Evolutionary conservation across 139 green algal genomes (phyloP).

Genomic region (Coccomyxa sp.): DNA sequence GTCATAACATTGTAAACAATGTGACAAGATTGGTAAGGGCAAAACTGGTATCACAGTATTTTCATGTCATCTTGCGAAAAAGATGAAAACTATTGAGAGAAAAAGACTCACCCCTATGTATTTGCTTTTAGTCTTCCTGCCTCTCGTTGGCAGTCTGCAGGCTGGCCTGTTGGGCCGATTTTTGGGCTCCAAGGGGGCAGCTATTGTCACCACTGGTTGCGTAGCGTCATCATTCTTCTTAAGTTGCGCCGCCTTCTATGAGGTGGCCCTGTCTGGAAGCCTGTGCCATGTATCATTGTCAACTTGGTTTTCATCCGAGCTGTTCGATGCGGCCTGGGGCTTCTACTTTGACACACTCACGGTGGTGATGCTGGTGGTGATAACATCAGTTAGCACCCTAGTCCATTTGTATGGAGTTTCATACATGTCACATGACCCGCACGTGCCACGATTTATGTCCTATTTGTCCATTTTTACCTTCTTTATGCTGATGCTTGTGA

Average conservation of each 20-base stretch:
- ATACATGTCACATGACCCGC: constrained; percentile 57
- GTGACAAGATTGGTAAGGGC: constrained; percentile 4
- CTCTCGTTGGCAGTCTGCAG: constrained; percentile 45
- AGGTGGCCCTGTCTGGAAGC: constrained; percentile 40
- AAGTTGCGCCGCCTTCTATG: constrained; percentile 51
- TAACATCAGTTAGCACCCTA: constrained; percentile 54
- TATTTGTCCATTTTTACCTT: constrained; percentile 63
- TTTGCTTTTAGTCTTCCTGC: constrained; percentile 48
- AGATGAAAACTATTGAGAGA: constrained; percentile 19
- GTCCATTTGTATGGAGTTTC: constrained; percentile 62
- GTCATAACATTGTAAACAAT: constrained; percentile 15
- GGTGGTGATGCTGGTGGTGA: constrained; percentile 54
- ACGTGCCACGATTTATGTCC: constrained; percentile 55
- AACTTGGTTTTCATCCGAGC: constrained; percentile 50
- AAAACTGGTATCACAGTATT: no score
- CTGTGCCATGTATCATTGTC: constrained; percentile 28
- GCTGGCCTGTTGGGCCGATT: constrained; percentile 48
- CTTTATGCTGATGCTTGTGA: constrained; percentile 54
- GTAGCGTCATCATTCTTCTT: constrained; percentile 34
- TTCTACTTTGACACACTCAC: constrained; percentile 64
- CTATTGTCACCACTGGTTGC: constrained; percentile 36
- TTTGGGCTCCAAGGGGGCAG: constrained; percentile 45
- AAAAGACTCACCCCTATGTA: constrained; percentile 40
- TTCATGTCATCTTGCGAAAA: constrained; percentile 14
- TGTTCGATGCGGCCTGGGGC: constrained; percentile 53